Conservation (phyloP, 2,329 filamentous ascomycete species). For the Xylaria sp. region DNA sequence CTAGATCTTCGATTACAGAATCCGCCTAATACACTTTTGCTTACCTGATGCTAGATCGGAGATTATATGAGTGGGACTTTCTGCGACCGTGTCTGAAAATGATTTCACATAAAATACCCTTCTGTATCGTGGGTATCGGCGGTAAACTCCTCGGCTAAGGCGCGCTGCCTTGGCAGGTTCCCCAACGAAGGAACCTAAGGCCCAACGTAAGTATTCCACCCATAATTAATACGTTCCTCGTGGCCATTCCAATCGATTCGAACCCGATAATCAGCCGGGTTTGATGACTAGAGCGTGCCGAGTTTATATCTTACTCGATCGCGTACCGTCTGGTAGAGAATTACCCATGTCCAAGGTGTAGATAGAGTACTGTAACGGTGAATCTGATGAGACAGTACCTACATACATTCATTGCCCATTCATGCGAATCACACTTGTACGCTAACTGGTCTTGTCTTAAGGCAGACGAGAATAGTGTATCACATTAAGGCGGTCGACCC, state of each 20-base stretch:
- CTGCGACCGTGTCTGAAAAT: not conserved
- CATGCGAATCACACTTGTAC: not conserved
- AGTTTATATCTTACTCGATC: too few relatives aligned
- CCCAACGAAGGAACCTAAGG: not conserved
- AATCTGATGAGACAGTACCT: too few relatives aligned
- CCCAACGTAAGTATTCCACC: not conserved
- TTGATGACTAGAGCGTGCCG: constrained; percentile 22
- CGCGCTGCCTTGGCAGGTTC: not conserved
- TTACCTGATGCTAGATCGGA: too few relatives aligned
- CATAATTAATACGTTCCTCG: not conserved
- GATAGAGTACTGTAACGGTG: too few relatives aligned
- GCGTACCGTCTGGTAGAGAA: too few relatives aligned
- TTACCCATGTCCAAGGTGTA: too few relatives aligned
- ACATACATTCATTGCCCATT: not conserved
- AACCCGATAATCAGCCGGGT: constrained; percentile 23
- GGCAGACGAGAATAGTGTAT: not conserved
- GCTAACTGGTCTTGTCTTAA: not conserved
- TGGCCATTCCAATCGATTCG: constrained; percentile 12
- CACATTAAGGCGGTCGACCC: not conserved
- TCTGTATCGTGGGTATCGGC: not conserved
- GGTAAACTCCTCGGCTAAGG: not conserved
- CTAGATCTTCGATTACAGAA: too few relatives aligned
- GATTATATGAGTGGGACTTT: not conserved
- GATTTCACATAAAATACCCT: not conserved
- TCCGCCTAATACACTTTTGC: too few relatives aligned